Conservation (phyloP, 371 early-diverging fungal genomes). For the Syncephalastrum racemosum region DNA sequence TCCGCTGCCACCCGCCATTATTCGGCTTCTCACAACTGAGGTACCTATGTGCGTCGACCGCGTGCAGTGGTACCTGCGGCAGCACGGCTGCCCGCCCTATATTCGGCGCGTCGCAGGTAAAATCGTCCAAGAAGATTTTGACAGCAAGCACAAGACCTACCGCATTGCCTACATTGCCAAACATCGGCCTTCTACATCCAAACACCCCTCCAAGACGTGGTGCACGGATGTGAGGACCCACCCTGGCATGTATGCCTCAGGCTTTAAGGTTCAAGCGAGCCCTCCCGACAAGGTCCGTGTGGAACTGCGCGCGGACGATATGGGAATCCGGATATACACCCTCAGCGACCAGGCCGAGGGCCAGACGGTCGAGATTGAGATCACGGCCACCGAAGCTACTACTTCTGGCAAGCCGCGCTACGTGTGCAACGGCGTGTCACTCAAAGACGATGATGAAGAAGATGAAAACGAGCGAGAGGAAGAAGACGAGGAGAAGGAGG, state of each 20-base stretch:
- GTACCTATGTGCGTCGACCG: conserved; percentile 46
- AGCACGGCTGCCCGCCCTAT: conserved; percentile 58
- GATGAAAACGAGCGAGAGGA: conserved; percentile 1
- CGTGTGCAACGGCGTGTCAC: conserved; percentile 11
- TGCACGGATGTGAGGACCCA: conserved; percentile 46
- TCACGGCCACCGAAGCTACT: conserved; percentile 5
- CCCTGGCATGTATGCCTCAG: conserved; percentile 34
- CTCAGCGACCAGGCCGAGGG: conserved; percentile 32
- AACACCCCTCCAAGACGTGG: conserved; percentile 16
- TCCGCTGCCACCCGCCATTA: conserved; percentile 47
- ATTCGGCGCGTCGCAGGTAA: conserved; percentile 49
- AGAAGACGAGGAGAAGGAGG: conserved; percentile 2
- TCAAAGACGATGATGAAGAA: conserved; percentile 9
- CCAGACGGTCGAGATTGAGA: conserved; percentile 19
- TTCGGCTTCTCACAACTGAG: conserved; percentile 45
- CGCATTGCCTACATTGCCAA: conserved; percentile 35
- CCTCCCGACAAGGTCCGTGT: conserved; percentile 27
- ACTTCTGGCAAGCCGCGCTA: conserved; percentile 6
- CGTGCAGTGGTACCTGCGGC: conserved; percentile 43
- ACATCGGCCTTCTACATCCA: conserved; percentile 31
- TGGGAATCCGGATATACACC: conserved; percentile 44
- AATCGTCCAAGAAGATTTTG: conserved; percentile 30
- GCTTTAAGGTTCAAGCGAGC: conserved; percentile 23
- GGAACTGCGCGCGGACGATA: conserved; percentile 30
- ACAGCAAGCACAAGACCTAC: conserved; percentile 27